Conservation (phyloP, 352 stramenopile species). For the Phytophthora pisi region DNA sequence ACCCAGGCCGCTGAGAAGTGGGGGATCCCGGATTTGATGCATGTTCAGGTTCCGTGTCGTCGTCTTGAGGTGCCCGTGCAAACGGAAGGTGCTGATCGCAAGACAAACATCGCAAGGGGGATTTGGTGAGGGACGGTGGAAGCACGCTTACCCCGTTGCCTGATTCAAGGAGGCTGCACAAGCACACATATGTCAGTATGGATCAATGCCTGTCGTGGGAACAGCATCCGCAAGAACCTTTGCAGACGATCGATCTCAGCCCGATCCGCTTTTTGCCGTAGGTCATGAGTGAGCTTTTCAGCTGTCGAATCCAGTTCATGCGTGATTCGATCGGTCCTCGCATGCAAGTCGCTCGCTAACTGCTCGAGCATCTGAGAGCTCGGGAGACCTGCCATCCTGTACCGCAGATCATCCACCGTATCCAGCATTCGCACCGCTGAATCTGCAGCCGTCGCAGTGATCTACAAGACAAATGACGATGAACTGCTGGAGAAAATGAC, state of each 20-base stretch:
- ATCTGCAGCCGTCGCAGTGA: conserved; percentile 43
- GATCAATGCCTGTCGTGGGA: background rate
- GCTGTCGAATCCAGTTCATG: conserved; percentile 25
- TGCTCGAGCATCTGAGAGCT: conserved; percentile 54
- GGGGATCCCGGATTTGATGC: conserved; percentile 20
- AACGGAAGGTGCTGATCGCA: conserved; percentile 62
- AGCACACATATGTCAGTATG: background rate
- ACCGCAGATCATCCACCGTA: conserved; percentile 57
- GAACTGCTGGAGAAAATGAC: conserved; percentile 13
- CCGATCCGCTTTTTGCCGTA: conserved; percentile 52
- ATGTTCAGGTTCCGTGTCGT: conserved; percentile 5
- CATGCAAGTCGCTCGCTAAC: conserved; percentile 46
- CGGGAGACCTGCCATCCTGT: conserved; percentile 52
- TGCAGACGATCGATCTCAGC: conserved; percentile 57
- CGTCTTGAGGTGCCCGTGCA: conserved; percentile 22
- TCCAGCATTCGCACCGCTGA: conserved; percentile 50
- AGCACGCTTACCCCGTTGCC: conserved; percentile 19
- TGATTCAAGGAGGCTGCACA: conserved; percentile 37
- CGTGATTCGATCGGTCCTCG: conserved; percentile 36
- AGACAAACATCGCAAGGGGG: conserved; percentile 61
- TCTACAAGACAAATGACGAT: conserved; percentile 12
- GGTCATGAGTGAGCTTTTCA: conserved; percentile 25
- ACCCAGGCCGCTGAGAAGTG: conserved; percentile 21
- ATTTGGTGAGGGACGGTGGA: conserved; percentile 52
- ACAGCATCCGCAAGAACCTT: conserved; percentile 22